phyloP scores from a whole-genome alignment of 176 grass and related monocot species.

The Cenchrus purpureus region DNA sequence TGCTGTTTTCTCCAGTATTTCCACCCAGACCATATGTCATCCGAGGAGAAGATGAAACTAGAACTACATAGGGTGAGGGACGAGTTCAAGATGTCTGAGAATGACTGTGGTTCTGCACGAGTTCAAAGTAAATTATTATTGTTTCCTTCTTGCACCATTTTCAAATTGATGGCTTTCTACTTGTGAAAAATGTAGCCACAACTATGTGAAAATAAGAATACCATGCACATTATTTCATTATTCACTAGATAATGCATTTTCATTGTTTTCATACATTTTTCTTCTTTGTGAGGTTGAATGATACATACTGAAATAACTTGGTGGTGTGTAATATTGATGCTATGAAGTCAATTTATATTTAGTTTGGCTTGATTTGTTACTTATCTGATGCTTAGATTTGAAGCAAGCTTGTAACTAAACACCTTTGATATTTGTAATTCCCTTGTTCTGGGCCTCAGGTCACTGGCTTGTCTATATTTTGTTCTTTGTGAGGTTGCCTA shows the following conservation, averaged over 20 bases:
- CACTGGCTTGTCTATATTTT: background rate
- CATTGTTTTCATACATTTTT: background rate
- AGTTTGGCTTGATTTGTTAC: background rate
- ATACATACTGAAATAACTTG: background rate
- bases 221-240: background rate
- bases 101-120: too few species aligned
- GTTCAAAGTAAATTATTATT: too few species aligned
- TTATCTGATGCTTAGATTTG: background rate
- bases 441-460: too few species aligned
- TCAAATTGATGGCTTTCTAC: too few species aligned
- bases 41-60: too few species aligned
- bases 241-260: background rate
- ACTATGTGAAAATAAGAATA: background rate
- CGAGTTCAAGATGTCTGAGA: too few species aligned
- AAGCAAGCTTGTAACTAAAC: background rate
- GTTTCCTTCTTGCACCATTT: too few species aligned
- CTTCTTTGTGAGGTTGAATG: background rate
- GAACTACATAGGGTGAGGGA: too few species aligned
- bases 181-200: slow-evolving; percentile 1
- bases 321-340: background rate
- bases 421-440: too few species aligned
- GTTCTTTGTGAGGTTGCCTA: background rate
- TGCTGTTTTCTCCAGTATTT: too few species aligned
- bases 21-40: too few species aligned
- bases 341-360: background rate